phyloP scores from a whole-genome alignment of 2,329 filamentous ascomycete species.

The Sarocladium kiliense region DNA sequence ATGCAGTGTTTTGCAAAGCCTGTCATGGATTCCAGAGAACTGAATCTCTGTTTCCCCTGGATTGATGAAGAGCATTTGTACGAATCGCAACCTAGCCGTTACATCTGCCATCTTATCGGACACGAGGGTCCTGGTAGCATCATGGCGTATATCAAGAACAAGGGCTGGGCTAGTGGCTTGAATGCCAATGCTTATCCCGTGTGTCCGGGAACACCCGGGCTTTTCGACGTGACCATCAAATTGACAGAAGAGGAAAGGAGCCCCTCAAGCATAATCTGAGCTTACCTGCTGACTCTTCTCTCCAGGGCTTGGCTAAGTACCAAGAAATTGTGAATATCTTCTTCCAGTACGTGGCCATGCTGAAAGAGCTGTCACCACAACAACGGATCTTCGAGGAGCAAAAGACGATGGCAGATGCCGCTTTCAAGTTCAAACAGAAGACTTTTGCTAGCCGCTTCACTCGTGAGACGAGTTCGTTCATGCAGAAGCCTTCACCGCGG shows the following conservation, averaged over 20 bases:
- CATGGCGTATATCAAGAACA: constrained; percentile 81
- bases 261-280: no score
- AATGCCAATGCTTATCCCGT: constrained; percentile 71
- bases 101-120: constrained; percentile 83
- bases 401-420: constrained; percentile 82
- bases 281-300: no score
- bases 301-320: constrained; percentile 67
- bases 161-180: constrained; percentile 82
- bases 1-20: constrained; percentile 84
- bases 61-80: constrained; percentile 77
- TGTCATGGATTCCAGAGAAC: constrained; percentile 77
- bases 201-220: constrained; percentile 69
- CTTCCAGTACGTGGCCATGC: constrained; percentile 87
- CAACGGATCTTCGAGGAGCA: constrained; percentile 95
- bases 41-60: constrained; percentile 80
- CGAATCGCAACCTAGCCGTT: constrained; percentile 76
- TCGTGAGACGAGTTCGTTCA: constrained; percentile 75
- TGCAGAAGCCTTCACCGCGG: constrained; percentile 85
- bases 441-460: constrained; percentile 84
- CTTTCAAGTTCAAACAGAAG: constrained; percentile 95
- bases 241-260: constrained; percentile 85
- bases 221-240: constrained; percentile 75
- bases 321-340: constrained; percentile 75
- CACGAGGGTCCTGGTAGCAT: constrained; percentile 92
- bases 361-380: constrained; percentile 74